Base-by-base conservation (phyloP, 2,329 filamentous ascomycete genomes). In the Epichloe hybrida region DNA sequence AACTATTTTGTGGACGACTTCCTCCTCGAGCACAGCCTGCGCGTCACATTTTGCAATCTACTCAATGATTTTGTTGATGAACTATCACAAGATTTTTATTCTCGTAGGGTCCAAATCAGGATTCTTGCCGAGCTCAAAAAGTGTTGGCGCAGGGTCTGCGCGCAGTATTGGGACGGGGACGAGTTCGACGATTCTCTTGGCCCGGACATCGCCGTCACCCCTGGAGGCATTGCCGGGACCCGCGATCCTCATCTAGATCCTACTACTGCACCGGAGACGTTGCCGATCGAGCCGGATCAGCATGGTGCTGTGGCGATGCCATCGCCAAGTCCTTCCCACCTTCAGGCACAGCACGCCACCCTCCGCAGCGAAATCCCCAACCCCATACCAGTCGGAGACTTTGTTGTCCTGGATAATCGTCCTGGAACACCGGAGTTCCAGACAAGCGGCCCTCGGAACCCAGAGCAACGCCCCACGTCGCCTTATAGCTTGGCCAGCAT, bases 1-100 rank as follows among this genome's bases (percentile, higher is more conserved):
- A 98, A 98, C 65, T 98, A 98, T 66, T 98, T 97, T 58, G 77
- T 87, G 50, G 93, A 98, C 62, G 93, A 98, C 63, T 98, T 95
- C 64, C 80, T 94, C 40, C 68, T 84, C 23, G 81, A 90, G 62
- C 83, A 84, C 61, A 72, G 78, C 43, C 72, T 97, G 35, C 83
- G 91, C 8, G 72, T 78, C 5, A 79, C 80, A 15, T 96, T 96
- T 62, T 96, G 91, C 67, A 74, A 81, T 35, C 74, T 89, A 8
- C 74, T 96, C 52, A 96, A 97, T 64, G 71, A 74, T 47, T 75
- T 83, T 44, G 74, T 79, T 4, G 70, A 74, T 15, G 79, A 82
- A 53, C 62, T 83, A 8, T 70, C 71, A 0, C 65, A 71, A 41
- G 69, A 75, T 17, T 58, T 63, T 2, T 61, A 62, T 37, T 68